phyloP scores from a whole-genome alignment of 176 grass and related monocot species.

The Bolboschoenus planiculmis region DNA sequence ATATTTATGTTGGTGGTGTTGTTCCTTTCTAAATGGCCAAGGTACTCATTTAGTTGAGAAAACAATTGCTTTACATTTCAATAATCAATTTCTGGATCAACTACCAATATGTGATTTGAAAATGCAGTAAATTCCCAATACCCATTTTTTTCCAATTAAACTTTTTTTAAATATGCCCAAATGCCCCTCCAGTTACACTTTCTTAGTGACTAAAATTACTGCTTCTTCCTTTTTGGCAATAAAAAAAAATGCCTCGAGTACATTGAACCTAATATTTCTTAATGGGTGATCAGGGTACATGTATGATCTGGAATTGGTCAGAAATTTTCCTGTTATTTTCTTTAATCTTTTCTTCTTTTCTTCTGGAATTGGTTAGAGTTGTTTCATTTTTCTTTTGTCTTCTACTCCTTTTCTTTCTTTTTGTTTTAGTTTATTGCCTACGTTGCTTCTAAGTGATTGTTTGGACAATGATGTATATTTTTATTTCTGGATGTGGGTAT shows the following conservation, averaged over 20 bases:
- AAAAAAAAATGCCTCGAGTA: background rate
- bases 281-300: too few relatives aligned
- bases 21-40: background rate
- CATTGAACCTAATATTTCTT: background rate
- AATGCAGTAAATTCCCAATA: background rate
- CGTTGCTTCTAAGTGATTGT: background rate
- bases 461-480: background rate
- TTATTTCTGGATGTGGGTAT: background rate
- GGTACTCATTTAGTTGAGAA: background rate
- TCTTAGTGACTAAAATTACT: background rate
- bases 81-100: background rate
- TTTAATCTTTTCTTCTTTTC: background rate
- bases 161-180: background rate
- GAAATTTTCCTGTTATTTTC: background rate
- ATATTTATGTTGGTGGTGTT: background rate
- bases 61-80: background rate
- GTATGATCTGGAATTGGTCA: background rate
- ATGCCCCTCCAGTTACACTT: background rate
- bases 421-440: background rate
- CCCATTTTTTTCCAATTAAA: background rate
- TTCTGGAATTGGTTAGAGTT: background rate
- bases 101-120: background rate
- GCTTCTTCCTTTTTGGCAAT: background rate
- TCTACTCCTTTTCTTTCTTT: background rate
- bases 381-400: background rate